Conservation (phyloP, 176 grass and related monocot species). For the Guadua angustifolia region DNA sequence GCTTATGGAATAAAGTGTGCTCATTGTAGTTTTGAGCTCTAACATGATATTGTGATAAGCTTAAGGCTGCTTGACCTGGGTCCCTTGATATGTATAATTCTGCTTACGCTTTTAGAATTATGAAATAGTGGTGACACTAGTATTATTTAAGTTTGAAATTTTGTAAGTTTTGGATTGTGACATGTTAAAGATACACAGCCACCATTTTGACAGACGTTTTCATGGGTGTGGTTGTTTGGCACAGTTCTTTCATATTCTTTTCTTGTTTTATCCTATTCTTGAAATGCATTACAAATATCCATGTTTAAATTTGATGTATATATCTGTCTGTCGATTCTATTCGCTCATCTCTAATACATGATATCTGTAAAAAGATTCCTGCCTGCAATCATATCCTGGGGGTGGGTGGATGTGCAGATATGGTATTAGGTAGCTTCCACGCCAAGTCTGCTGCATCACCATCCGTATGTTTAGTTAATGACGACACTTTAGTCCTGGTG, state of each 20-base stretch:
- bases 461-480: not conserved
- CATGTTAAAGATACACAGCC: not conserved
- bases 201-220: not conserved
- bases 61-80: not conserved
- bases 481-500: not conserved
- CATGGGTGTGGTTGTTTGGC: not conserved
- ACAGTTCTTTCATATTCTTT: not conserved
- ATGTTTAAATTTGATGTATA: not conserved
- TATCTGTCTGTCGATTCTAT: not conserved
- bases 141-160: not conserved
- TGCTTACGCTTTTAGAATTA: not conserved
- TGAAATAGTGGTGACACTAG: not conserved
- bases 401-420: too few species aligned
- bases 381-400: too few species aligned
- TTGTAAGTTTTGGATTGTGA: not conserved
- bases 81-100: not conserved
- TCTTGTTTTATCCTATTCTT: not conserved
- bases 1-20: too few species aligned
- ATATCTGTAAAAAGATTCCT: too few species aligned
- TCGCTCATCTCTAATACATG: not conserved
- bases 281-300: constrained; percentile 2
- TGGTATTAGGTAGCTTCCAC: not conserved
- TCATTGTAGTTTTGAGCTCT: not conserved
- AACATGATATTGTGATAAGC: not conserved
- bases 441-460: not conserved